Evolutionary conservation across 129 eudicot genomes (phyloP).

Genomic region (Silybum marianum): DNA sequence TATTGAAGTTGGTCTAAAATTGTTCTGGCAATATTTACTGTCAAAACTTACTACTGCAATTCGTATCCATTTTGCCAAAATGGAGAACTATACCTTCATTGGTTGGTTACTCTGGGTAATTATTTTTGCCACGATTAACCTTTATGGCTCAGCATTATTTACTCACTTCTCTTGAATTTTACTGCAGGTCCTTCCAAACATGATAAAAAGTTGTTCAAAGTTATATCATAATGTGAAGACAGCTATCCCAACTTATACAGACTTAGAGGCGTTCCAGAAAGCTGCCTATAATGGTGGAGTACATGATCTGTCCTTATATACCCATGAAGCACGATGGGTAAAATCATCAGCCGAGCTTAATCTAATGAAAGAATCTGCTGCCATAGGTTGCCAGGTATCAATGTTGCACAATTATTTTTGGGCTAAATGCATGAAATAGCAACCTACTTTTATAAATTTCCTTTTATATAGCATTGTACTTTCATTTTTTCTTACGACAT

Average conservation of each 20-base stretch:
- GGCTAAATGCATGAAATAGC: too few species aligned
- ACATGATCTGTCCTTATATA: constrained; percentile 64
- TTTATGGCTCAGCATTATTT: constrained; percentile 2
- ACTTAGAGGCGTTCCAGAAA: constrained; percentile 64
- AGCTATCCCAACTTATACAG: constrained; percentile 58
- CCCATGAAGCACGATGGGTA: constrained; percentile 84
- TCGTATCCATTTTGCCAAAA: not conserved
- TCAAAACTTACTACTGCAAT: not conserved
- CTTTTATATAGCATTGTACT: too few species aligned
- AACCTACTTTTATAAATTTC: too few species aligned
- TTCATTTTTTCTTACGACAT: too few species aligned
- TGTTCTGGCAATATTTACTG: too few species aligned
- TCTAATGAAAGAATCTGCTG: constrained; percentile 80
- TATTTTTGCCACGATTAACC: not conserved
- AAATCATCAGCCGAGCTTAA: constrained; percentile 82
- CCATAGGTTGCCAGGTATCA: constrained; percentile 85
- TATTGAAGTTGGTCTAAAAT: too few species aligned
- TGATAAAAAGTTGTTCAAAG: constrained; percentile 61
- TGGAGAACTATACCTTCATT: constrained; percentile 10
- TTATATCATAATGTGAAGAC: constrained; percentile 72
- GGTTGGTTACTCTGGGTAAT: not conserved
- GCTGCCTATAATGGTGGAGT: constrained; percentile 58
- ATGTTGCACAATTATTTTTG: constrained; percentile 2
- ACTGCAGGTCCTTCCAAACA: constrained; percentile 71
- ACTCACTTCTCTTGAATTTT: constrained; percentile 5